Base-by-base conservation (phyloP, 1,139 yeast genomes). In the Kodamaea sp. region DNA sequence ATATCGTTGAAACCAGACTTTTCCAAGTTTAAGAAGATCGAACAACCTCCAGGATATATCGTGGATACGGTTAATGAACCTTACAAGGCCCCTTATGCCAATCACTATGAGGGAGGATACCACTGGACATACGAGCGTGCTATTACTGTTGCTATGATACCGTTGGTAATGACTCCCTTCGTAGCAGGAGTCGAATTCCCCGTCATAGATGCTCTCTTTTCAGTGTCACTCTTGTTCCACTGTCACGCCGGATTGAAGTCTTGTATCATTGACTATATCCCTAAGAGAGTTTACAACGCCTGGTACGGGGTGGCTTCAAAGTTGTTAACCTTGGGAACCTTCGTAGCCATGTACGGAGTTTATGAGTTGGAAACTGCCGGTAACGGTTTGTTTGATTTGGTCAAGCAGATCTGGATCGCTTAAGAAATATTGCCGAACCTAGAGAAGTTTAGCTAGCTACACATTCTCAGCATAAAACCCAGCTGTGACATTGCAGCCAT, bases 261-360 rank as follows among this genome's bases (percentile, higher is more conserved):
- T 25, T 87, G 96, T 66, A 88, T 90, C 54, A 78, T 81, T 42
- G 97, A 90, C 62, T 89, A 89, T 63, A 82, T 90, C 43, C 97
- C 96, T 35, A 70, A 72, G 61, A 78, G 96, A 59, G 87, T 82
- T 24, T 90, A 81, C 58, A 95, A 95, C 7, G 53, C 69, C 27
- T 76, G 83, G 74, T 84, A 85, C 63, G 73, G 69, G 37, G 55
- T 70, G 29, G 86, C 92, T 36, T 71, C 78, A 69, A 71, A 73
- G 47, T 59, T 83, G 32, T 72, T 90, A 50, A 77, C 81, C 33
- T 59, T 79, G 7, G 96, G 96, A 22, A 75, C 95, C 7, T 78
- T 76, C 37, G 66, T 83, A 20, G 80, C 84, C 15, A 70, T 88
- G 37, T 87, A 83, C 57, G 97, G 97, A 22, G 62, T 89, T 24